Evolutionary conservation across 371 early-diverging fungal species (phyloP).

Genomic region (Zopfochytrium polystomum): DNA sequence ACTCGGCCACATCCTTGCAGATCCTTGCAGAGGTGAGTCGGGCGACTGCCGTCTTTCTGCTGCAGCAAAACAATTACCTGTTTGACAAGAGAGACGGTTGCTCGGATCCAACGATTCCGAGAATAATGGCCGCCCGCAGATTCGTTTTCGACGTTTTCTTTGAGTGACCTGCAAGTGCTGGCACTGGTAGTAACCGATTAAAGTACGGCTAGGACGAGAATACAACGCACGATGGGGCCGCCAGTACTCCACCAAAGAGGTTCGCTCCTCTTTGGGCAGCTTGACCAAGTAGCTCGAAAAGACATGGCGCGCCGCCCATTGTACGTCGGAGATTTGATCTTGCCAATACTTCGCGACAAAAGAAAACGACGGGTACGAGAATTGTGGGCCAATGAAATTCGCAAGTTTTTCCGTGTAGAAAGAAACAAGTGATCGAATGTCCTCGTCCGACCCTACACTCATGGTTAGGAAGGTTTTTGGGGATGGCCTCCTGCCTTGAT

Average conservation of each 20-base stretch:
- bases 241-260: slow-evolving; percentile 64
- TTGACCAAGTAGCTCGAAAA: slow-evolving; percentile 50
- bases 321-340: slow-evolving; percentile 66
- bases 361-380: slow-evolving; percentile 67
- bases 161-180: slow-evolving; percentile 44
- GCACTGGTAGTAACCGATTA: slow-evolving; percentile 45
- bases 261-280: slow-evolving; percentile 48
- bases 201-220: neutral
- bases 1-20: slow-evolving; percentile 44
- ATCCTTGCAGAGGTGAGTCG: slow-evolving; percentile 16
- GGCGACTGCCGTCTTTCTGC: neutral
- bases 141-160: slow-evolving; percentile 60
- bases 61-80: slow-evolving; percentile 32
- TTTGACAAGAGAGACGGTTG: slow-evolving; percentile 51
- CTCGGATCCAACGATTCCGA: slow-evolving; percentile 68
- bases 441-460: slow-evolving; percentile 47
- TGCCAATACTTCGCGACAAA: slow-evolving; percentile 81
- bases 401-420: neutral
- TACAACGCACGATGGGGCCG: slow-evolving; percentile 50
- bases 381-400: slow-evolving; percentile 32
- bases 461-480: slow-evolving; percentile 3
- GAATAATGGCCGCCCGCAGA: slow-evolving; percentile 68
- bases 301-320: slow-evolving; percentile 45
- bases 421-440: slow-evolving; percentile 46
- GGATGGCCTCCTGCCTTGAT: slow-evolving; percentile 9